These are phyloP conservation scores for Daldinia concentrica DNA, from an alignment of 495 filamentous ascomycete species.

Conservation along the genomic window DNA sequence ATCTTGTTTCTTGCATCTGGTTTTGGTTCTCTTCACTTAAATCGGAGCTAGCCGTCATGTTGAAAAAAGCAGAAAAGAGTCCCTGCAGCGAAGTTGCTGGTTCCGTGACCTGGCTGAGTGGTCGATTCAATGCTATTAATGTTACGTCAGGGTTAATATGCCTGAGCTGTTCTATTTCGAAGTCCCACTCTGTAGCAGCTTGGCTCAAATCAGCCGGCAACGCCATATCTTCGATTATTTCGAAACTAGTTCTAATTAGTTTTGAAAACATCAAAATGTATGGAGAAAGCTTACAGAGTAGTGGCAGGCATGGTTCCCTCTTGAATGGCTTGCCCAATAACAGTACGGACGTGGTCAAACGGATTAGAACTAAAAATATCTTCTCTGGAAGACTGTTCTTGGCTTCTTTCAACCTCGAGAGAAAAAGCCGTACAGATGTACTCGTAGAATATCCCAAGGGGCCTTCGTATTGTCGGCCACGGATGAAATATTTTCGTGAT, in stretches of 20 bases:
- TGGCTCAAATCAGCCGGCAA: conserved; percentile 23
- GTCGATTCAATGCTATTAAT: conserved; percentile 24
- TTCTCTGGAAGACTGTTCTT: neutral
- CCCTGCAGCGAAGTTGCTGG: conserved; percentile 28
- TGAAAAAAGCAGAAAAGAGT: conserved; percentile 20
- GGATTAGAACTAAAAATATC: conserved; percentile 17
- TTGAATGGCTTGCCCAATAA: conserved; percentile 23
- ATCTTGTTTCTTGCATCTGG: conserved; percentile 10
- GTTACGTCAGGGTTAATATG: conserved; percentile 22
- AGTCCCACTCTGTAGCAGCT: conserved; percentile 28
- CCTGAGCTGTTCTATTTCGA: conserved; percentile 32
- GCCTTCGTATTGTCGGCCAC: conserved; percentile 18
- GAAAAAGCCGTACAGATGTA: conserved; percentile 19
- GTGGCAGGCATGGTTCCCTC: conserved; percentile 25
- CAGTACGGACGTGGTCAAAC: conserved; percentile 30
- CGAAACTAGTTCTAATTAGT: conserved; percentile 36
- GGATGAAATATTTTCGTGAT: neutral
- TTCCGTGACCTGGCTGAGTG: conserved; percentile 12
- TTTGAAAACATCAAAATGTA: neutral
- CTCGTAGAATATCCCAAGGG: conserved; percentile 41
- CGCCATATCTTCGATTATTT: conserved; percentile 28
- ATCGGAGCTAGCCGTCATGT: conserved; percentile 6
- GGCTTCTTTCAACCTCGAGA: conserved; percentile 1
- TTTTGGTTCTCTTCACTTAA: neutral
- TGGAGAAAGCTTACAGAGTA: conserved; percentile 41